phyloP scores from a whole-genome alignment of 2,329 filamentous ascomycete genomes.

The Scedosporium minutisporum region DNA sequence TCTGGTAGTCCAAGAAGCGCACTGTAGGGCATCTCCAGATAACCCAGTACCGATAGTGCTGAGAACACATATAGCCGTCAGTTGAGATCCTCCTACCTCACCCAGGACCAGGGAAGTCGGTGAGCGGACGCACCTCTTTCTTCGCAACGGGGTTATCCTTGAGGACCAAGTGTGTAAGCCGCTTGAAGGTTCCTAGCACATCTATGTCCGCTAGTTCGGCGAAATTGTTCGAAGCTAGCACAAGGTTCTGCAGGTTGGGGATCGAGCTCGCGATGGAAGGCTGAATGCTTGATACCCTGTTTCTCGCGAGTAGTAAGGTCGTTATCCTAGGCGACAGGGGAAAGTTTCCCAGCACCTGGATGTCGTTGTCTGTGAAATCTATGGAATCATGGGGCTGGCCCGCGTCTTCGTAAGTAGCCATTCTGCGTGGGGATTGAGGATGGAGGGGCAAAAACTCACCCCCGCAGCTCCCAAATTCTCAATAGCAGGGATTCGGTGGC shows the following conservation, averaged over 20 bases:
- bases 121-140: constrained; percentile 64
- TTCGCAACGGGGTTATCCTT: constrained; percentile 82
- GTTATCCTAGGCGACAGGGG: constrained; percentile 80
- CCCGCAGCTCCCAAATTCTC: constrained; percentile 95
- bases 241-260: constrained; percentile 72
- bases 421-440: not conserved
- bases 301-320: constrained; percentile 81
- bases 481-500: constrained; percentile 94
- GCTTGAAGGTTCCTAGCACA: constrained; percentile 56
- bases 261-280: constrained; percentile 62
- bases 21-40: constrained; percentile 79
- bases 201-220: constrained; percentile 81
- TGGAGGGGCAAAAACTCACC: constrained; percentile 43
- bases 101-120: not conserved
- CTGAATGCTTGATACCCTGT: constrained; percentile 78
- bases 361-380: constrained; percentile 98
- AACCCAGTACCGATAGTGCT: constrained; percentile 90
- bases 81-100: not conserved
- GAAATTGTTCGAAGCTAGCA: constrained; percentile 76
- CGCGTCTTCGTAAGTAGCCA: not conserved
- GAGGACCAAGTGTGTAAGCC: constrained; percentile 71
- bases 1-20: constrained; percentile 84
- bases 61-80: constrained; percentile 8
- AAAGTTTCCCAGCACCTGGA: constrained; percentile 82
- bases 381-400: constrained; percentile 84